phyloP scores from a whole-genome alignment of 2,329 filamentous ascomycete species.

The Aspergillus unguis region DNA sequence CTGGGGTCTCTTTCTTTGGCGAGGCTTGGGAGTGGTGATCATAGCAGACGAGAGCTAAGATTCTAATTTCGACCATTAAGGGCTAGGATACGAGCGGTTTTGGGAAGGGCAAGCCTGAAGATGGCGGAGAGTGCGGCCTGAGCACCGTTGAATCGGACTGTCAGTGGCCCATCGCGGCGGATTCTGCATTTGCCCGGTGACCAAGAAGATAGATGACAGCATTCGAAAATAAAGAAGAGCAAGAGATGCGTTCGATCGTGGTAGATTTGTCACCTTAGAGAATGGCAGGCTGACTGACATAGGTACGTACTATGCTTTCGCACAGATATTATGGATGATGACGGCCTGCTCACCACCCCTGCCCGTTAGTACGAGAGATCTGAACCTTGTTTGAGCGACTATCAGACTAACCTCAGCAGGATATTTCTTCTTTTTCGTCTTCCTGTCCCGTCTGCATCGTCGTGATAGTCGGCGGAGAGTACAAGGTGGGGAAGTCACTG shows the following conservation, averaged over 20 bases:
- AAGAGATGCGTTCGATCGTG: not conserved
- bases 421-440: too few relatives aligned
- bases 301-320: too few relatives aligned
- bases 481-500: not conserved
- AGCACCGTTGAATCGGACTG: not conserved
- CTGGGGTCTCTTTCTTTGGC: not conserved
- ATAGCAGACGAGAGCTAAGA: constrained; percentile 1
- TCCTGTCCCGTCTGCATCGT: not conserved
- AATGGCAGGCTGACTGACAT: too few relatives aligned
- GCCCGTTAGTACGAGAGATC: not conserved
- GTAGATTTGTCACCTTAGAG: not conserved
- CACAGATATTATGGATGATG: too few relatives aligned
- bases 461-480: too few relatives aligned
- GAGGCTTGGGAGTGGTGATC: constrained; percentile 1
- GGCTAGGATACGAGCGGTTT: not conserved
- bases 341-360: not conserved
- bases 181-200: constrained; percentile 7
- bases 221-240: not conserved
- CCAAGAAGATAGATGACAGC: not conserved
- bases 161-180: constrained; percentile 1
- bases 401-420: too few relatives aligned
- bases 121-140: constrained; percentile 4
- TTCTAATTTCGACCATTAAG: constrained; percentile 4
- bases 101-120: not conserved
- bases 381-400: not conserved